Percentiles rank a stretch among this genome's conserved stretches.
Evolutionary conservation across 768 basidiomycete genomes (phyloP).

Genomic region (Tylopilus sp.): DNA sequence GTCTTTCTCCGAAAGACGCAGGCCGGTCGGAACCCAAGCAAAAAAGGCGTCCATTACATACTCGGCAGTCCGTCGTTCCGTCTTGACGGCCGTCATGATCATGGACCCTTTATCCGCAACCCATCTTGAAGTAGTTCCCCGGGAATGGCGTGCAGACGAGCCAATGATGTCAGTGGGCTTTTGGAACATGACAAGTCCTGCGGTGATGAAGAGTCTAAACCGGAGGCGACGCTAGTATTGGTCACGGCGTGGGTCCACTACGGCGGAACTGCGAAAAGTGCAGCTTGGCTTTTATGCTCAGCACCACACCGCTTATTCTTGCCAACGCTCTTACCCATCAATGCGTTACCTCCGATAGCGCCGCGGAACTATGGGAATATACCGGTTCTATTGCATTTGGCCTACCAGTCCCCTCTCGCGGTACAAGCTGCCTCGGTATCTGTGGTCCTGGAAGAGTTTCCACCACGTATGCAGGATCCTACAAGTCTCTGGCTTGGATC

Average conservation of each 20-base stretch:
- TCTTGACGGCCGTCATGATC: neutral
- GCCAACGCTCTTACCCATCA: neutral
- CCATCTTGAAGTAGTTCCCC: neutral
- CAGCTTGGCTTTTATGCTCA: neutral
- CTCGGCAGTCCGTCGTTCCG: neutral
- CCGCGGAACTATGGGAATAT: neutral
- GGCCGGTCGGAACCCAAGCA: neutral
- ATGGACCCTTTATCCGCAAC: neutral
- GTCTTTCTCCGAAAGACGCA: conserved; percentile 4
- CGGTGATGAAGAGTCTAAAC: neutral
- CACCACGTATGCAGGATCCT: too few relatives aligned
- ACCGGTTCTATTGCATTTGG: conserved; percentile 5
- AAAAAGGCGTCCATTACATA: neutral
- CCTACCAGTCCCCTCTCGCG: neutral
- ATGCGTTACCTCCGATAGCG: conserved; percentile 1
- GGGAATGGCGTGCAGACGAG: too few relatives aligned
- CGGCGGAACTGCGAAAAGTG: neutral
- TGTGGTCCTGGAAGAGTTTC: neutral
- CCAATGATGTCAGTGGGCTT: neutral
- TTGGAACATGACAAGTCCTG: neutral
- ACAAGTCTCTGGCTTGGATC: neutral
- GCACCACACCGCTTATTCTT: conserved; percentile 5
- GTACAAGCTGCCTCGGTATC: neutral
- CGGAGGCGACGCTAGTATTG: neutral
- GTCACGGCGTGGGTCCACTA: neutral